A percentile compares a stretch with the other conserved stretches of the same genome.
phyloP scores from a whole-genome alignment of 2,329 filamentous ascomycete species.

The Aureobasidium sp. region DNA sequence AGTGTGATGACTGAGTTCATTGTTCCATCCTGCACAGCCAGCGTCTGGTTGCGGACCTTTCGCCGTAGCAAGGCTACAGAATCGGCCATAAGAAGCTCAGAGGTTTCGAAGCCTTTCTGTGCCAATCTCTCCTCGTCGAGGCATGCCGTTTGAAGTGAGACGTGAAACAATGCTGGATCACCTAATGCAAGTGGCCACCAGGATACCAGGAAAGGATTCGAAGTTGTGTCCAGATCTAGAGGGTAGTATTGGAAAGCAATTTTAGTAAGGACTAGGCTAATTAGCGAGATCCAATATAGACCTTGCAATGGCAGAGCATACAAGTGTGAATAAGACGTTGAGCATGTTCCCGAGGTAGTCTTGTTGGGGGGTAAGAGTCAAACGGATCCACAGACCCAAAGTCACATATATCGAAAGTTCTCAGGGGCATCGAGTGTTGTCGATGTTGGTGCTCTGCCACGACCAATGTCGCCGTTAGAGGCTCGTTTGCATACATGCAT shows the following conservation, averaged over 20 bases:
- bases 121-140: constrained; percentile 11
- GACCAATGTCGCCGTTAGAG: background rate
- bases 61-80: constrained; percentile 10
- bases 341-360: constrained; percentile 5
- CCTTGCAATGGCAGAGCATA: background rate
- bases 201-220: constrained; percentile 9
- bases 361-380: constrained; percentile 14
- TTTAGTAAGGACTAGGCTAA: background rate
- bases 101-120: constrained; percentile 7
- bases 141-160: constrained; percentile 14
- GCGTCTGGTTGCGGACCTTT: background rate
- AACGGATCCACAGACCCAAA: constrained; percentile 12
- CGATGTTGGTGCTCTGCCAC: background rate
- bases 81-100: constrained; percentile 8
- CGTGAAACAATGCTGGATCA: constrained; percentile 17
- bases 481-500: constrained; percentile 16
- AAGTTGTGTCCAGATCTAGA: constrained; percentile 1
- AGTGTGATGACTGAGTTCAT: constrained; percentile 18
- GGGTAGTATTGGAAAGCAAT: constrained; percentile 21
- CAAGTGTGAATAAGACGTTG: constrained; percentile 9
- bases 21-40: constrained; percentile 9
- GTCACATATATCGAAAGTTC: background rate
- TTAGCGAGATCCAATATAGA: background rate
- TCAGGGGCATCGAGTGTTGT: background rate
- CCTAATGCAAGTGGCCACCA: constrained; percentile 19